Evolutionary conservation across 768 basidiomycete species (phyloP).

Genomic region (Suillus hirtellus): DNA sequence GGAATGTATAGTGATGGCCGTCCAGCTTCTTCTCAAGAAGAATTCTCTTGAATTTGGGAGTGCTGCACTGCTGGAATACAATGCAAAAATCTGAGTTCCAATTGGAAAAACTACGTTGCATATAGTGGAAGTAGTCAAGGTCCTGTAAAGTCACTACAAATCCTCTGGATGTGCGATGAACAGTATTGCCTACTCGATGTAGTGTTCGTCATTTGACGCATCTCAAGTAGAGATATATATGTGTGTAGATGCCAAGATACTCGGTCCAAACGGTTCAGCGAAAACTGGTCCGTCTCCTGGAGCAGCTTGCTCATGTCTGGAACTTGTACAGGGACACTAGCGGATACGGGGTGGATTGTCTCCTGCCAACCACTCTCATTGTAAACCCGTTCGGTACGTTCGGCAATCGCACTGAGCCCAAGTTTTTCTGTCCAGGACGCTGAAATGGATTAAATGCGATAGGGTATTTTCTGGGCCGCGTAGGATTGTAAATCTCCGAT

Average conservation of each 20-base stretch:
- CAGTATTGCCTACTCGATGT: neutral
- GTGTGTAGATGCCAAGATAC: neutral
- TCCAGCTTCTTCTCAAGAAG: neutral
- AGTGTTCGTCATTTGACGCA: neutral
- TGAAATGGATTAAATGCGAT: slow-evolving; percentile 36
- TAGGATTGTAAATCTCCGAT: slow-evolving; percentile 23
- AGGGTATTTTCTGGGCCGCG: slow-evolving; percentile 28
- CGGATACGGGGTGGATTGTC: neutral
- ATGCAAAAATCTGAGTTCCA: no score
- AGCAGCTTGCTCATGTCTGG: slow-evolving; percentile 16
- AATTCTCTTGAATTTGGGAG: neutral
- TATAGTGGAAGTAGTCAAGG: neutral
- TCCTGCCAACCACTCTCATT: slow-evolving; percentile 23
- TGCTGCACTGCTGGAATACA: neutral
- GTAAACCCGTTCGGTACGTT: slow-evolving; percentile 35
- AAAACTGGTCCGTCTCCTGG: slow-evolving; percentile 19
- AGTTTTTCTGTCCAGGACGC: slow-evolving; percentile 32
- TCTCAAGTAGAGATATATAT: neutral
- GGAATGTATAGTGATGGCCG: neutral
- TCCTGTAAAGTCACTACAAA: neutral
- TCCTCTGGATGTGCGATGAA: neutral
- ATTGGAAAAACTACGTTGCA: neutral
- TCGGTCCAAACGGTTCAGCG: slow-evolving; percentile 32
- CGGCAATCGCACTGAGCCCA: slow-evolving; percentile 28
- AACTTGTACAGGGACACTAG: slow-evolving; percentile 3